These are phyloP conservation scores for Coriaria nepalensis DNA, from an alignment of 306 rosid species.

Conservation along the genomic window DNA sequence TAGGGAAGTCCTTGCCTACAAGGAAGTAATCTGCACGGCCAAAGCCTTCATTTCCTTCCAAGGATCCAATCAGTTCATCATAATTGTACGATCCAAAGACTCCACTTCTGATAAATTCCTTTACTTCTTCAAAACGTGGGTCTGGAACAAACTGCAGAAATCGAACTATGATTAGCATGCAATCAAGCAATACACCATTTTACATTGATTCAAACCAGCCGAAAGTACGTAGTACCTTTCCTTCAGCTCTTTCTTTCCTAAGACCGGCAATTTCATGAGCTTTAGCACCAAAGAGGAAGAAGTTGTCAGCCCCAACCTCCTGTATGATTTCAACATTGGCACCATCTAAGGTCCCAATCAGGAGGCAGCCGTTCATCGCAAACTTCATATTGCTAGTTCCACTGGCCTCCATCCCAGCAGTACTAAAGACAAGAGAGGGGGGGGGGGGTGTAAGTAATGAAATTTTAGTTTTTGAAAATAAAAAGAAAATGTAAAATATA, in stretches of 20 bases:
- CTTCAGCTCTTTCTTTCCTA: constrained; percentile 84
- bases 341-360: constrained; percentile 94
- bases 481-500: not conserved
- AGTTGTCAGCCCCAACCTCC: constrained; percentile 92
- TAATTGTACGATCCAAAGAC: constrained; percentile 65
- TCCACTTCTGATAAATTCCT: constrained; percentile 71
- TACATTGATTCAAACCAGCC: no score
- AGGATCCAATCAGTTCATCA: constrained; percentile 66
- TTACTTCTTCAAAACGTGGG: constrained; percentile 83
- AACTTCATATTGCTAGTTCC: constrained; percentile 99
- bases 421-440: constrained; percentile 31
- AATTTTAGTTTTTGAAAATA: not conserved
- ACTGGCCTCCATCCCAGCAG: constrained; percentile 99
- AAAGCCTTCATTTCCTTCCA: constrained; percentile 90
- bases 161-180: constrained; percentile 17
- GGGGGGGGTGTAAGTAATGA: no score
- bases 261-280: constrained; percentile 92
- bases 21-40: constrained; percentile 95
- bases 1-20: constrained; percentile 94
- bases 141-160: constrained; percentile 73
- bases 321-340: constrained; percentile 96
- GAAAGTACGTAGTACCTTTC: constrained; percentile 15
- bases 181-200: not conserved
- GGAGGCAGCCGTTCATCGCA: constrained; percentile 89
- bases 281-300: constrained; percentile 86